phyloP scores from a whole-genome alignment of 257 asterid species.

The Penstemon newberryi region DNA sequence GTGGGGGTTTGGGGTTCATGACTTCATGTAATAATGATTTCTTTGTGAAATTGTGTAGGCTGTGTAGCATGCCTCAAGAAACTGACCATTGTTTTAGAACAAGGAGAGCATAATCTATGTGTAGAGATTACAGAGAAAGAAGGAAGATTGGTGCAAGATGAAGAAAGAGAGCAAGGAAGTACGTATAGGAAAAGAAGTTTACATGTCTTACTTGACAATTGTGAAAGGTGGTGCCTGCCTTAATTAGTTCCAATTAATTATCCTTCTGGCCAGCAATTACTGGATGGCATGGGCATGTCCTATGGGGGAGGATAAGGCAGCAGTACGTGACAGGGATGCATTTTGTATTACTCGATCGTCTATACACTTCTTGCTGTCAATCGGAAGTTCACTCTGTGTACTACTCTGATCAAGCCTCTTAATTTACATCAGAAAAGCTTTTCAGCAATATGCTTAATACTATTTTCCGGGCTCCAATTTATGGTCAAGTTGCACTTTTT shows the following conservation, averaged over 20 bases:
- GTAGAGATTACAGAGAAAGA: slow-evolving; percentile 70
- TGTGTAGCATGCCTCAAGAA: slow-evolving; percentile 4
- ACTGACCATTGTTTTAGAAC: background rate
- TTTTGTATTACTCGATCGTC: slow-evolving; percentile 44
- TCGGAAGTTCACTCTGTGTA: slow-evolving; percentile 69
- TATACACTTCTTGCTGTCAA: slow-evolving; percentile 60
- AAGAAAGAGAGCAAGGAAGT: slow-evolving; percentile 91
- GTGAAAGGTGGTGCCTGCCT: slow-evolving; percentile 63
- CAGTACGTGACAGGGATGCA: slow-evolving; percentile 38
- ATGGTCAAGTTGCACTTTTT: no score
- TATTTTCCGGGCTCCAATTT: slow-evolving; percentile 70
- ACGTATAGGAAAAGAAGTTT: slow-evolving; percentile 67
- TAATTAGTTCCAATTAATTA: slow-evolving; percentile 76
- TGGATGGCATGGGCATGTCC: slow-evolving; percentile 99
- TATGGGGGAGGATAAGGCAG: slow-evolving; percentile 48
- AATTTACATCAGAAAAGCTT: slow-evolving; percentile 70
- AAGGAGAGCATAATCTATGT: slow-evolving; percentile 53
- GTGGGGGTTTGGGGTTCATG: background rate
- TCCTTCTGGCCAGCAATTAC: slow-evolving; percentile 76
- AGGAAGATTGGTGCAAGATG: slow-evolving; percentile 83
- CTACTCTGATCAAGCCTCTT: slow-evolving; percentile 53
- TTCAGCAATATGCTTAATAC: slow-evolving; percentile 73
- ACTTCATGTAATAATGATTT: slow-evolving; percentile 11
- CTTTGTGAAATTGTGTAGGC: background rate
- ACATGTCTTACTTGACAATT: slow-evolving; percentile 67